Percentiles rank a stretch among this genome's conserved stretches.
phyloP scores from a whole-genome alignment of 192 early-diverging fungal genomes.

The Obelidium mucronatum region DNA sequence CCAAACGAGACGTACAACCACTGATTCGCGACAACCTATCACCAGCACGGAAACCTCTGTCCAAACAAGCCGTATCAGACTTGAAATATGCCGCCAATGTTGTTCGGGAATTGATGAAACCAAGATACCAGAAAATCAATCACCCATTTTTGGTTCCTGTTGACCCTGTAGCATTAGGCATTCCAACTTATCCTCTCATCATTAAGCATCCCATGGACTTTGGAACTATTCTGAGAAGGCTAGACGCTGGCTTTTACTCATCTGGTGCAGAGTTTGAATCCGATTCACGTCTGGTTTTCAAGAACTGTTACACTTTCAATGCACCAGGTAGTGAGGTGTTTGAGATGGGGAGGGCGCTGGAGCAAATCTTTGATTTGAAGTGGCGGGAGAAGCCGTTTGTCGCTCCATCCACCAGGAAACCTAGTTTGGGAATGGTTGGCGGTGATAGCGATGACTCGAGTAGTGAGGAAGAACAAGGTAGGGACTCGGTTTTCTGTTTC shows the following conservation, averaged over 20 bases:
- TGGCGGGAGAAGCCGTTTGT: constrained; percentile 59
- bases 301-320: constrained; percentile 88
- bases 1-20: constrained; percentile 32
- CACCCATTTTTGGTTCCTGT: constrained; percentile 75
- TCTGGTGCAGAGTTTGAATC: constrained; percentile 73
- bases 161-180: constrained; percentile 79
- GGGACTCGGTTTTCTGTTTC: background rate
- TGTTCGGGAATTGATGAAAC: constrained; percentile 47
- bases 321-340: constrained; percentile 70
- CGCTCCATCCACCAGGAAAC: background rate
- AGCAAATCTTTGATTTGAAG: constrained; percentile 80
- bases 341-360: constrained; percentile 72
- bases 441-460: constrained; percentile 16
- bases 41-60: background rate
- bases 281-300: constrained; percentile 82
- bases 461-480: constrained; percentile 38
- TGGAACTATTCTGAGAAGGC: constrained; percentile 75
- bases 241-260: constrained; percentile 71
- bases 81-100: constrained; percentile 46
- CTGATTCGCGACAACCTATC: background rate
- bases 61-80: constrained; percentile 22
- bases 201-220: constrained; percentile 93
- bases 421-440: background rate
- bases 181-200: constrained; percentile 87
- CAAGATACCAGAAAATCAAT: constrained; percentile 41